Conservation (phyloP, 129 eudicot species). For the Flaveria sonorensis region DNA sequence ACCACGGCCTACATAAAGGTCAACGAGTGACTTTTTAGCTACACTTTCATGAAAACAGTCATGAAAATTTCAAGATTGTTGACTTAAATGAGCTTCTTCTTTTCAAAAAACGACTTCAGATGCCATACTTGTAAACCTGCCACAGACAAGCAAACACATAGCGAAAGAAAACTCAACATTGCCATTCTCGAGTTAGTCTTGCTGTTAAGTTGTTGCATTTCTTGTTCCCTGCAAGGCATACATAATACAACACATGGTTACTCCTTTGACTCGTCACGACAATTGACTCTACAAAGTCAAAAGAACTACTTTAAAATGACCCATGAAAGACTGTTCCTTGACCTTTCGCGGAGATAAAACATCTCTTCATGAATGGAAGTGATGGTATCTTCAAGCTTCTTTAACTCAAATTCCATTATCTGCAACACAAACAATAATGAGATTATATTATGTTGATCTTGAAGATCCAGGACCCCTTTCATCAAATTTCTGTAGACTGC, state of each 20-base stretch:
- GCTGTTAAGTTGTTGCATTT: constrained; percentile 75
- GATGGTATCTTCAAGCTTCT: constrained; percentile 72
- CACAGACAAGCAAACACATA: constrained; percentile 62
- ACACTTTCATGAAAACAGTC: constrained; percentile 9
- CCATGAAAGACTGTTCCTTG: constrained; percentile 10
- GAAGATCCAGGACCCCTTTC: not conserved
- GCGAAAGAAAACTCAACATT: constrained; percentile 73
- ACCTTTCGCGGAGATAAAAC: constrained; percentile 90
- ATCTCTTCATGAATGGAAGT: constrained; percentile 86
- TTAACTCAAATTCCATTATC: constrained; percentile 82
- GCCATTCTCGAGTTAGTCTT: constrained; percentile 85
- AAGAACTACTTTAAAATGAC: not conserved
- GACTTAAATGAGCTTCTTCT: constrained; percentile 78
- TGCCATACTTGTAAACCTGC: constrained; percentile 90
- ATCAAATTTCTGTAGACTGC: not conserved
- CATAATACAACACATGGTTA: not conserved
- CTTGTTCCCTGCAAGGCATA: constrained; percentile 71
- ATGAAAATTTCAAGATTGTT: not conserved
- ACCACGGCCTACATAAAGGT: not conserved
- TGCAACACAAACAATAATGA: not conserved
- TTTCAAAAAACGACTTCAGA: constrained; percentile 81
- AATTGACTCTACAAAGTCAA: constrained; percentile 3
- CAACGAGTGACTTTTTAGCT: not conserved
- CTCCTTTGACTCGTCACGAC: not conserved
- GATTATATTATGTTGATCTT: not conserved